Base-by-base conservation (phyloP, 192 early-diverging fungal genomes). In the Chytriomyces sp. region DNA sequence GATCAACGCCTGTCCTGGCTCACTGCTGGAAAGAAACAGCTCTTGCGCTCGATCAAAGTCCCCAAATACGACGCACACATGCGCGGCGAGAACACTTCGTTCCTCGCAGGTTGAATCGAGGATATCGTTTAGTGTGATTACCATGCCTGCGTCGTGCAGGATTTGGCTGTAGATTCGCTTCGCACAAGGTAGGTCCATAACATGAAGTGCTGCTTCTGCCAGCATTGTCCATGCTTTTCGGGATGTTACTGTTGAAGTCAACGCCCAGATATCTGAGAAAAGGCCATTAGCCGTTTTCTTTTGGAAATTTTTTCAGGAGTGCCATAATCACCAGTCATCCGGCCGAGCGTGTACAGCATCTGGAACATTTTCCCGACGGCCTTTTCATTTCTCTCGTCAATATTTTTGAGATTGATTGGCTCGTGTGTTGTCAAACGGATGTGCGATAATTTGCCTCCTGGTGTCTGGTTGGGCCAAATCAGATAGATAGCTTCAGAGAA, bases 141-240 rank as follows among this genome's bases (percentile, higher is more conserved):
- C 86, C 82, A 83, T 88, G 6, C 82, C 81, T 4, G 82, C 84
- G 62, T 88, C 82, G 8, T 74, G 61, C n/a, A 88, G 72, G 23
- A 78, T 75, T 64, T 88, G 84, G 18, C 83, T 64, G 63, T 88
- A 88, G 10, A 88, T 77, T 7, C 86, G 79, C 69, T 84, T 86
- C 9, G 87, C 86, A n/a, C 77, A 76, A 20, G 24, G 9, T 7
- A 88, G 23, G 64, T 88, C 87, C 67, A 89, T 61, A 5, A 79
- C 67, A 3, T 80, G 69, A 9, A 88, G 77, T 6, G 80, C 77
- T 5, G 79, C 60, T 80, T 88, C 86, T 4, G 84, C 87, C 18
- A 88, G 76, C 79, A 78, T 82, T 26, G 60, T 74, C 87, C 87
- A 88, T 8, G 87, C 76, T 61, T 80, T 84, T 49, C 48, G 28